Percentiles rank a stretch among this genome's conserved stretches.
phyloP scores from a whole-genome alignment of 495 filamentous ascomycete genomes.

The Aspergillus conjunctus region DNA sequence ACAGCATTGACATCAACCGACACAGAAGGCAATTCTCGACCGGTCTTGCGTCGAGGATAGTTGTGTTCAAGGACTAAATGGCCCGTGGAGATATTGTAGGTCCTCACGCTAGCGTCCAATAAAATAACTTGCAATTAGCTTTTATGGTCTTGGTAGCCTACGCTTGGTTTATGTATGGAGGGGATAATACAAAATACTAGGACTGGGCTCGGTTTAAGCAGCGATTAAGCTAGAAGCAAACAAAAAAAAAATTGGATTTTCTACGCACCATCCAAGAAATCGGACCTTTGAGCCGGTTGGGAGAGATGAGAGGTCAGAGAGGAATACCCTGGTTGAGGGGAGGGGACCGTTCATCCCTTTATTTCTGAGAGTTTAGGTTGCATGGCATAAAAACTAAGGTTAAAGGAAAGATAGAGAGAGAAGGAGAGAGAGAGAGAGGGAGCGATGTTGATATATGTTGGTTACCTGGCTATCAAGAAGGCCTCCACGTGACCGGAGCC shows the following conservation, averaged over 20 bases:
- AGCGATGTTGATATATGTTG: neutral
- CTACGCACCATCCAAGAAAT: constrained; percentile 84
- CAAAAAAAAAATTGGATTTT: neutral
- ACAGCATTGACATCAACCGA: constrained; percentile 71
- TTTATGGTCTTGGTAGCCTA: neutral
- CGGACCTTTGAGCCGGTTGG: constrained; percentile 73
- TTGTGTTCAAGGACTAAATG: constrained; percentile 68
- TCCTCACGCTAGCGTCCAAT: constrained; percentile 72
- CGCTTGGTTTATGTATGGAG: neutral
- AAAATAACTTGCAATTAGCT: too few relatives aligned
- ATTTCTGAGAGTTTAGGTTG: neutral
- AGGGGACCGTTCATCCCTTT: constrained; percentile 45
- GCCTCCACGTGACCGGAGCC: constrained; percentile 39
- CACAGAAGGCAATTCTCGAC: constrained; percentile 40
- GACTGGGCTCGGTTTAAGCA: constrained; percentile 1
- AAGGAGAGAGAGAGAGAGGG: neutral
- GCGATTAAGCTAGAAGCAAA: neutral
- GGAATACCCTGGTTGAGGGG: constrained; percentile 67
- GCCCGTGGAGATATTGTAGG: constrained; percentile 63
- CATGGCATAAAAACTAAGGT: constrained; percentile 6
- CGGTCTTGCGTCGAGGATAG: constrained; percentile 47
- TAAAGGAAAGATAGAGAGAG: neutral
- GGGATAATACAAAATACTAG: neutral
- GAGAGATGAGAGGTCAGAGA: constrained; percentile 60
- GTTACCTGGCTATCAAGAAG: neutral